Conservation (phyloP, 306 rosid genomes). For the Corylus avellana region DNA sequence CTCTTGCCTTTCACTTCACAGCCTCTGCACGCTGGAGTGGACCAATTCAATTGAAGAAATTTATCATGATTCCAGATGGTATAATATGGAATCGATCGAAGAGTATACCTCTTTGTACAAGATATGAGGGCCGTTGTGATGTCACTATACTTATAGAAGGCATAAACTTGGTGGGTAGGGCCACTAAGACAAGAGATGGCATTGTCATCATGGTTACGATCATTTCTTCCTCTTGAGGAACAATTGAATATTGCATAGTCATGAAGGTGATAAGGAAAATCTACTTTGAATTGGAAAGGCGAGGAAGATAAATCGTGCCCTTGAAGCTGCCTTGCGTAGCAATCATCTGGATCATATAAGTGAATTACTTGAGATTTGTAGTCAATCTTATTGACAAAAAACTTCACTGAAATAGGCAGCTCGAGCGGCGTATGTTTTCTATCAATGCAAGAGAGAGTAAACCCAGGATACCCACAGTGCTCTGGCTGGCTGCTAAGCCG, state of each 20-base stretch:
- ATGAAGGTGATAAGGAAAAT: no score
- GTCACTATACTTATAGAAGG: rapidly evolving
- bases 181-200: neutral
- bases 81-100: neutral
- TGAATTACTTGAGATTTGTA: neutral
- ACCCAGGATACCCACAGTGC: conserved; percentile 25
- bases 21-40: neutral
- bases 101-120: neutral
- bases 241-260: no score
- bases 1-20: neutral
- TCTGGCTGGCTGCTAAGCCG: conserved; percentile 2
- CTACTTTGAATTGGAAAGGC: no score
- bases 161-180: neutral
- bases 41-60: neutral
- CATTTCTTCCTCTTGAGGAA: no score
- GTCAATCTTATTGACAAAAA: neutral
- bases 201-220: rapidly evolving
- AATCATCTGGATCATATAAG: neutral
- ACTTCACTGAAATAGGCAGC: neutral
- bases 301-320: neutral
- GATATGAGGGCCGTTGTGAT: neutral
- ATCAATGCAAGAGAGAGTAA: neutral
- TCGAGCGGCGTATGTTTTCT: neutral
- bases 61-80: neutral
- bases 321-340: neutral